Percentiles rank a stretch among this genome's conserved stretches.
phyloP scores from a whole-genome alignment of 441 rosid species.

The Pelargonium cotyledonis region DNA sequence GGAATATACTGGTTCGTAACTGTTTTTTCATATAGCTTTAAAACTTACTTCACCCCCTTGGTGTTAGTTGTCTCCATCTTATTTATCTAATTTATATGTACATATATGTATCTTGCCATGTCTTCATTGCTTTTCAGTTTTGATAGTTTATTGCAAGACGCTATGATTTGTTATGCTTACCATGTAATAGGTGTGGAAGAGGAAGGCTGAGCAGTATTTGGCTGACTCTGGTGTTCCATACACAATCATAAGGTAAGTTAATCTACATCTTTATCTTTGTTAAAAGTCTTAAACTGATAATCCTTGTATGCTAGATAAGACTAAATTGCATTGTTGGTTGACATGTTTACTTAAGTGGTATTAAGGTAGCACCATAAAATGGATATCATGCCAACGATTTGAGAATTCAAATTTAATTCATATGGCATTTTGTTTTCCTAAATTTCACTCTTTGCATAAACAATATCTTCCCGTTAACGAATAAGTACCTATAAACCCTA shows the following conservation, averaged over 20 bases:
- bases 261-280: not conserved
- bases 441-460: too few species aligned
- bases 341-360: not conserved
- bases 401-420: too few species aligned
- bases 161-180: not conserved
- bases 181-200: slow-evolving; percentile 73
- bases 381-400: too few species aligned
- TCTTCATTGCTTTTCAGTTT: not conserved
- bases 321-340: not conserved
- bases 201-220: slow-evolving; percentile 96
- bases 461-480: too few species aligned
- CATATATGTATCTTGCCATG: not conserved
- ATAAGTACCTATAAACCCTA: too few species aligned
- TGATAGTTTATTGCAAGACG: not conserved
- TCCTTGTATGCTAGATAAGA: too few species aligned
- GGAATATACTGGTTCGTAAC: slow-evolving; percentile 75
- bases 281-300: too few species aligned
- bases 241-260: slow-evolving; percentile 73
- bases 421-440: too few species aligned
- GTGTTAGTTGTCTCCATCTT: not conserved
- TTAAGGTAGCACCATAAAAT: too few species aligned
- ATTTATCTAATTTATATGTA: not conserved
- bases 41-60: slow-evolving; percentile 6
- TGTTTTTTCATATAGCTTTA: not conserved
- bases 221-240: slow-evolving; percentile 88